These are phyloP conservation scores for Cryptococcus sp. DNA, from an alignment of 1,284 basidiomycete species.

Conservation along the genomic window DNA sequence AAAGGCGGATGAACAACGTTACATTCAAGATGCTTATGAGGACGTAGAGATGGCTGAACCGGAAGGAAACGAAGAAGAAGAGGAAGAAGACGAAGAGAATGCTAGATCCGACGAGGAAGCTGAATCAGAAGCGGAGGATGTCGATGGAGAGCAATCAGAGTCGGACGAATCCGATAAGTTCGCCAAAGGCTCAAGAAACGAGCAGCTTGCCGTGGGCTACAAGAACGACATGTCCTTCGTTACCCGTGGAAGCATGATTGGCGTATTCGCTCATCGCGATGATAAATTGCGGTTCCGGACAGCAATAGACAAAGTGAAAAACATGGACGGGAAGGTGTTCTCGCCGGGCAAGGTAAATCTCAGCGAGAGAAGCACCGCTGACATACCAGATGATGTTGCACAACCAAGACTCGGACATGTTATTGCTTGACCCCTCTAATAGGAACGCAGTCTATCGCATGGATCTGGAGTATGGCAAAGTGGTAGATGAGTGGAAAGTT, in stretches of 20 bases:
- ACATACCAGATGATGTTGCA: slow-evolving; percentile 86
- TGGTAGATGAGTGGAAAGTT: slow-evolving; percentile 98
- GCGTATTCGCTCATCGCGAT: slow-evolving; percentile 88
- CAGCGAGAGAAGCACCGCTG: neutral
- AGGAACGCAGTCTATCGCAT: slow-evolving; percentile 86
- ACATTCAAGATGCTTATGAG: slow-evolving; percentile 65
- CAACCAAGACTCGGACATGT: slow-evolving; percentile 94
- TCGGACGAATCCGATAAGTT: slow-evolving; percentile 57
- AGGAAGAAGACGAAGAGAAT: slow-evolving; percentile 53
- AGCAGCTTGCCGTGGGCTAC: slow-evolving; percentile 91
- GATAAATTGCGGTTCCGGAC: slow-evolving; percentile 82
- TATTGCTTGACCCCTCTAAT: slow-evolving; percentile 82
- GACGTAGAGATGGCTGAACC: slow-evolving; percentile 84
- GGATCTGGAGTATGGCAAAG: slow-evolving; percentile 93
- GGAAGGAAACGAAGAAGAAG: slow-evolving; percentile 59
- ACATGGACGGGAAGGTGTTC: slow-evolving; percentile 80
- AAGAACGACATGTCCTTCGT: slow-evolving; percentile 96
- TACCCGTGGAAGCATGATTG: slow-evolving; percentile 91
- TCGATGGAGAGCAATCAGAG: slow-evolving; percentile 54
- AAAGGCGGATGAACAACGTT: slow-evolving; percentile 69
- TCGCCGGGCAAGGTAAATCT: slow-evolving; percentile 75
- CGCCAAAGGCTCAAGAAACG: slow-evolving; percentile 68
- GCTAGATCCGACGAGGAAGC: slow-evolving; percentile 71
- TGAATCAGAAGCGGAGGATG: slow-evolving; percentile 55
- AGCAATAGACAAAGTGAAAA: slow-evolving; percentile 81